These are phyloP conservation scores for Boletus patriciae DNA, from an alignment of 768 basidiomycete genomes.

Conservation along the genomic window DNA sequence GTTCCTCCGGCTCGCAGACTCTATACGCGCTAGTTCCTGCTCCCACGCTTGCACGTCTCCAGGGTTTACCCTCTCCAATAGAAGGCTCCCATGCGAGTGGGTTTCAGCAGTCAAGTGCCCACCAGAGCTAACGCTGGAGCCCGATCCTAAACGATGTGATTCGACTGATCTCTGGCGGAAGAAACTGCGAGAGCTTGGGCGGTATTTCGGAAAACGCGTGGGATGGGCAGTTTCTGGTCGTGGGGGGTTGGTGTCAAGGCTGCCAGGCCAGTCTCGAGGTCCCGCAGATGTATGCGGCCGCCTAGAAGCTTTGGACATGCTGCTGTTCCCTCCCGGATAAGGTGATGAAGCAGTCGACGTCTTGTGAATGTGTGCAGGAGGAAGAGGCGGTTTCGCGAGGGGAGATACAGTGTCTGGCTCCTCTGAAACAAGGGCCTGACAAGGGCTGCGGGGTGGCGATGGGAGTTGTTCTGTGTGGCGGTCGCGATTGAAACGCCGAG, in stretches of 20 bases:
- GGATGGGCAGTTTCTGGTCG: slow-evolving; percentile 33
- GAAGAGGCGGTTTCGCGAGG: slow-evolving; percentile 1
- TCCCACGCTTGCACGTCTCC: slow-evolving; percentile 69
- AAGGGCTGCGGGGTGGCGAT: slow-evolving; percentile 42
- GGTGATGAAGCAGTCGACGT: slow-evolving; percentile 34
- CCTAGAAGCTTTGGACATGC: slow-evolving; percentile 38
- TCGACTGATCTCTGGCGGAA: slow-evolving; percentile 25
- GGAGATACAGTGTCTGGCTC: slow-evolving; percentile 8
- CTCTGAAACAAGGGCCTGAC: slow-evolving; percentile 6
- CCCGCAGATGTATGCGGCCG: slow-evolving; percentile 78
- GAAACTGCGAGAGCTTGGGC: slow-evolving; percentile 12
- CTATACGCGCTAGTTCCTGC: slow-evolving; percentile 71
- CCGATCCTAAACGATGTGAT: slow-evolving; percentile 34
- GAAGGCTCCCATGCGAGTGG: slow-evolving; percentile 16
- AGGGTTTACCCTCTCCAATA: slow-evolving; percentile 30
- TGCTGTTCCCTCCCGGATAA: slow-evolving; percentile 28
- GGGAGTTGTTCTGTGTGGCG: slow-evolving; percentile 32
- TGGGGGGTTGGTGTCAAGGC: slow-evolving; percentile 17
- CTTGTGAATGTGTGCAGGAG: slow-evolving; percentile 25
- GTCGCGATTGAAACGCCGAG: slow-evolving; percentile 44
- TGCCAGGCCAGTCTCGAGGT: slow-evolving; percentile 53
- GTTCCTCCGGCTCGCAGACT: slow-evolving; percentile 53
- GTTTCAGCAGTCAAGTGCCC: slow-evolving; percentile 33
- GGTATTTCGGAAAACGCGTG: slow-evolving; percentile 13
- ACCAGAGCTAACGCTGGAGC: slow-evolving; percentile 47